Base-by-base conservation (phyloP, 2,329 filamentous ascomycete species). In the Ascochyta rabiei region DNA sequence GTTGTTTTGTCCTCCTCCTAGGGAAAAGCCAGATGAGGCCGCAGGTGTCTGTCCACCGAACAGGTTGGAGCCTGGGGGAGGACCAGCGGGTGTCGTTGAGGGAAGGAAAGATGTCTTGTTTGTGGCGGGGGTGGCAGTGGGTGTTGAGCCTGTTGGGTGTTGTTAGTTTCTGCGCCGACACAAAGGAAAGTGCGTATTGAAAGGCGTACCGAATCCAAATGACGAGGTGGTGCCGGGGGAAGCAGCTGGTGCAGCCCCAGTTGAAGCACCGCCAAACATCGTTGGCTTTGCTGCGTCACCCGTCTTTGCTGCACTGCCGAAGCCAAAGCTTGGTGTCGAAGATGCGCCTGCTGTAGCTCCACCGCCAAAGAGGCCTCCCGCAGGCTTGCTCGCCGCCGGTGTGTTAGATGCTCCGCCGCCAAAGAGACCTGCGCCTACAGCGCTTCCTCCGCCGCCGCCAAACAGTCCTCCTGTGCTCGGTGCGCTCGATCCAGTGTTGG, bases 11-110 rank as follows among this genome's bases (percentile, higher is more conserved):
- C 56, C 60, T 10, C 56, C 60, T 10, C 67, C 66, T 48, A 74
- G 72, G 4, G 73, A 37, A 48, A 59, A 57, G 12, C 66, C 69
- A 16, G 72, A 66, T 23, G 74, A 71, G n/a, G 71, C 26, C n/a
- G 61, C 57, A 23, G 50, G 48, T 8, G 57, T 48, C 53, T 63
- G 59, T 15, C 54, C 56, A 23, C 65, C 66, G 49, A 74, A 75
- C 10, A 74, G 34, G 50, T 53, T 69, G 39, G 49, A 50, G 12
- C 70, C 71, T 12, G 73, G 71, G 39, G 74, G 74, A 19, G 70
- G 66, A 42, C 73, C 74, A n/a, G 73, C 73, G 38, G 74, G 74
- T 10, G 73, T 76, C 4, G 74, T 76, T 3, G 74, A 75, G n/a
- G 66, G 63, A 26, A 75, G 65, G 31, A 65, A 62, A n/a, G 68